Percentiles rank a stretch among this genome's conserved stretches.
phyloP scores from a whole-genome alignment of 176 grass and related monocot genomes.

The Guadua angustifolia region DNA sequence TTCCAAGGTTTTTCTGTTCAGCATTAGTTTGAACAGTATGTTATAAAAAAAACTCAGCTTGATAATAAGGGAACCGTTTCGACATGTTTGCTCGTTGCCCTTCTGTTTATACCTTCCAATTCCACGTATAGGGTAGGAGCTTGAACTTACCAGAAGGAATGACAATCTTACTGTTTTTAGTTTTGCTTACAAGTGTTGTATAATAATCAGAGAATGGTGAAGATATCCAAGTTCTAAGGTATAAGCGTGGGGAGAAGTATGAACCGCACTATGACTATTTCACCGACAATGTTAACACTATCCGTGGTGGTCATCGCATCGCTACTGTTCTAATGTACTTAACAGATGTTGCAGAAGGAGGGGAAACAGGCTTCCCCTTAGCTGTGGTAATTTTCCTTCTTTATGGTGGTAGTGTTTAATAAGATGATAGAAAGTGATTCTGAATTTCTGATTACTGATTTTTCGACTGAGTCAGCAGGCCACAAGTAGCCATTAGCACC shows the following conservation, averaged over 20 bases:
- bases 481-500: not conserved
- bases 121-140: not conserved
- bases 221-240: slow-evolving; percentile 85
- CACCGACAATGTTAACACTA: slow-evolving; percentile 76
- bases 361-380: slow-evolving; percentile 92
- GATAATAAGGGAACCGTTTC: not conserved
- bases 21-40: not conserved
- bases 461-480: not conserved
- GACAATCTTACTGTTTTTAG: not conserved
- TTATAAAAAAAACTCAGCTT: not conserved
- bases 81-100: not conserved
- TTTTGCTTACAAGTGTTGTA: slow-evolving; percentile 44
- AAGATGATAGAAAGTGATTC: slow-evolving; percentile 24
- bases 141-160: slow-evolving; percentile 3
- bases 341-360: slow-evolving; percentile 77
- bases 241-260: slow-evolving; percentile 83
- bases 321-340: slow-evolving; percentile 94
- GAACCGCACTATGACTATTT: slow-evolving; percentile 90
- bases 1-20: not conserved
- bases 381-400: slow-evolving; percentile 63
- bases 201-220: slow-evolving; percentile 85
- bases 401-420: not conserved
- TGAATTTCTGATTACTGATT: not conserved
- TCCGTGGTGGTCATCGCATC: slow-evolving; percentile 74
- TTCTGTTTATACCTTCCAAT: slow-evolving; percentile 31